These are phyloP conservation scores for Rasamsonia emersonii DNA, from an alignment of 2,329 filamentous ascomycete species.

Conservation along the genomic window DNA sequence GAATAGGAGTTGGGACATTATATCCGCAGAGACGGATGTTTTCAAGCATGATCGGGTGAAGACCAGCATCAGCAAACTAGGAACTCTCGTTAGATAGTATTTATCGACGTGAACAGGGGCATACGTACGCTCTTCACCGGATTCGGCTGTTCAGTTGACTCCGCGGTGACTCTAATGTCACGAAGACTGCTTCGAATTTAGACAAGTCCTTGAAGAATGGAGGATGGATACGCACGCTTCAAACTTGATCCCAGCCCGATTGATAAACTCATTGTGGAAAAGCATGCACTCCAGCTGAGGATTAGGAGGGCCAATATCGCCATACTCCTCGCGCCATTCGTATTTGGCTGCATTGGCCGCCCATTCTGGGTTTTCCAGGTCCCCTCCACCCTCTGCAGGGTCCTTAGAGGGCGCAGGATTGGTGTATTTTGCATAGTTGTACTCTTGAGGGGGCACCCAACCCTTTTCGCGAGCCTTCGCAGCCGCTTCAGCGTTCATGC, in stretches of 20 bases:
- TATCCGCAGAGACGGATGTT: conserved; percentile 72
- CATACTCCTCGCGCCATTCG: conserved; percentile 75
- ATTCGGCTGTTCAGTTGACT: conserved; percentile 39
- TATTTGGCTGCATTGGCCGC: conserved; percentile 58
- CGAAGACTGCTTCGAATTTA: conserved; percentile 38
- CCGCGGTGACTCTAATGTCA: conserved; percentile 42
- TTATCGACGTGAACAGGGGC: not conserved
- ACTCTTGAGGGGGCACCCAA: conserved; percentile 29
- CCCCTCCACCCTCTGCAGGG: conserved; percentile 12
- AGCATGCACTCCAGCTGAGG: conserved; percentile 65
- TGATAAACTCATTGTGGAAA: conserved; percentile 51
- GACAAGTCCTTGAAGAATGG: too few relatives aligned
- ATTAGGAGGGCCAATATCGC: conserved; percentile 70
- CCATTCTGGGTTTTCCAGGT: conserved; percentile 34
- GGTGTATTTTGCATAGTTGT: conserved; percentile 27
- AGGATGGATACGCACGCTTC: conserved; percentile 43
- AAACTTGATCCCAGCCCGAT: conserved; percentile 54
- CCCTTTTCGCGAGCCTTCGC: conserved; percentile 28
- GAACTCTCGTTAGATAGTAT: conserved; percentile 16
- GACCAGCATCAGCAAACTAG: conserved; percentile 64
- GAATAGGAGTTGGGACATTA: conserved; percentile 69
- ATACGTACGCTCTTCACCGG: conserved; percentile 44
- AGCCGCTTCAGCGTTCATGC: conserved; percentile 20
- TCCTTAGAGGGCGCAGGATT: conserved; percentile 8
- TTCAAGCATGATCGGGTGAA: conserved; percentile 74